Base-by-base conservation (phyloP, 2,329 filamentous ascomycete genomes). In the Aspergillus fumigatiaffinis region DNA sequence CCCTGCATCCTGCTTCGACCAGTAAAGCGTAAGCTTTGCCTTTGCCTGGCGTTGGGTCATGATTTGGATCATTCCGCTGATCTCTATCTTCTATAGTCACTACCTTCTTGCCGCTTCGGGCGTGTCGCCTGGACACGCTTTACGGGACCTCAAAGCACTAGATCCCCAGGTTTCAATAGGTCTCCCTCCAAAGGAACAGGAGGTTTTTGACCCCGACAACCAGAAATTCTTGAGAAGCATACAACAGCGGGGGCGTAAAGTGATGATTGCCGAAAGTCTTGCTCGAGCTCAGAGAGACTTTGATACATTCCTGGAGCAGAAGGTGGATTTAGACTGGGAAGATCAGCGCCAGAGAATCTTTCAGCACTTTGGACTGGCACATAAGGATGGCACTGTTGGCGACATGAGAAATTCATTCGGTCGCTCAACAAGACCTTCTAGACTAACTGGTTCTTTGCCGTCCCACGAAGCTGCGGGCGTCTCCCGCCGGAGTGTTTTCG, bases 261-360 rank as follows among this genome's bases (percentile, higher is more conserved):
- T 89, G 69, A 92, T 96, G 85, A 92, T 97, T 66, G 85, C 90
- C 35, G 92, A 97, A 71, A 91, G 91, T n/a, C 80, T 97, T 60
- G 88, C 93, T 68, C 87, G 92, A 68, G 94, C 92, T 3, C 88
- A 93, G 59, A 86, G 87, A 55, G 94, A 97, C 70, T 97, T 99
- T 71, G 92, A 99, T 72, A 84, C 85, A 59, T 97, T 96, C 72
- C 81, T 99, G 55, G 92, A 97, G 72, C 92, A 97, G 67, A 95
- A 96, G 70, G 87, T 97, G 51, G 91, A 92, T 29, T 88, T 96
- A 79, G 92, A 97, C 73, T 97, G 94, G 92, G 92, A 97, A 66
- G 88, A 89, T 17, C 93, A 97, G 77, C 88, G 93, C 61, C 91
- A 90, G 74, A 87, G 87, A 63, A 96, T 99, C 62, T 97, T 97